These are phyloP conservation scores for Lanmaoa rubissima DNA, from an alignment of 768 basidiomycete genomes.

Conservation along the genomic window DNA sequence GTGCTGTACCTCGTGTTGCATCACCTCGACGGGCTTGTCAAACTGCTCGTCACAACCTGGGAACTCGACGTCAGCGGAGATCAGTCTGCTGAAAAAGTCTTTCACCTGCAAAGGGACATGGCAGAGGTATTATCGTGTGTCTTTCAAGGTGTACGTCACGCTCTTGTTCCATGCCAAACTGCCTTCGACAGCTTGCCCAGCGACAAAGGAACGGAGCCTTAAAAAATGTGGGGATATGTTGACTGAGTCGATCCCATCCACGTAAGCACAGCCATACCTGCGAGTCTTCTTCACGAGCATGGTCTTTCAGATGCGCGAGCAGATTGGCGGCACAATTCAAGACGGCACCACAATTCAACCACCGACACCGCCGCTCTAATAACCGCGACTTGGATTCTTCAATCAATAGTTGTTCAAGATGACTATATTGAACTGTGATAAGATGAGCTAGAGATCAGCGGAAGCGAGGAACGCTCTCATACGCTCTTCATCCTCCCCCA, in stretches of 20 bases:
- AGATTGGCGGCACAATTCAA: constrained; percentile 54
- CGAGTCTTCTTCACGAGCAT: constrained; percentile 32
- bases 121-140: constrained; percentile 39
- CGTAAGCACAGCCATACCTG: constrained; percentile 24
- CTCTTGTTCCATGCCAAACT: constrained; percentile 35
- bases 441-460: constrained; percentile 26
- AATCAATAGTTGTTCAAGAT: constrained; percentile 43
- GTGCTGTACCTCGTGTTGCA: constrained; percentile 48
- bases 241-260: constrained; percentile 1
- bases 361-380: constrained; percentile 50
- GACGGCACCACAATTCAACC: constrained; percentile 54
- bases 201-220: constrained; percentile 46
- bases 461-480: constrained; percentile 27
- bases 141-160: constrained; percentile 49
- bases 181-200: constrained; percentile 57
- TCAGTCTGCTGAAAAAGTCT: neutral
- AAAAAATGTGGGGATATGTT: neutral
- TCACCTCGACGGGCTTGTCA: constrained; percentile 43
- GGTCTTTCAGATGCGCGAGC: constrained; percentile 46
- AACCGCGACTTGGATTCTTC: constrained; percentile 49
- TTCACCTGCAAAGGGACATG: constrained; percentile 44
- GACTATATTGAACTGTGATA: constrained; percentile 39
- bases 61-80: constrained; percentile 10
- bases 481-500: constrained; percentile 29
- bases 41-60: constrained; percentile 56